Base-by-base conservation (phyloP, 139 green algal genomes). In the Coelastrella sp. region DNA sequence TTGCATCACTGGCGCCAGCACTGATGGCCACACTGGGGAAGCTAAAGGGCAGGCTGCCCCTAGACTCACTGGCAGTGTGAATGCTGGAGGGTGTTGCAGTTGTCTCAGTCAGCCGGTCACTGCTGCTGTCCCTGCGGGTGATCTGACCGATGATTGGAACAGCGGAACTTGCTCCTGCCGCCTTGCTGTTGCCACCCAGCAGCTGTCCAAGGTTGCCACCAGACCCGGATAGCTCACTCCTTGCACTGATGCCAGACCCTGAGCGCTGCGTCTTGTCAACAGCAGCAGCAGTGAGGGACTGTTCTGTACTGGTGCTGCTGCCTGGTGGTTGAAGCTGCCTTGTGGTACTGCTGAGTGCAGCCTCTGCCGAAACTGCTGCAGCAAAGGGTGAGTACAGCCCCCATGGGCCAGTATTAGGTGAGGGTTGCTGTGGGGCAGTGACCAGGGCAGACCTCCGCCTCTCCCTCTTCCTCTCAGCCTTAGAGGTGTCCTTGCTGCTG, bases 41-140 rank as follows among this genome's bases (percentile, higher is more conserved):
- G 65, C 82, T 87, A 15, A 87, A 79, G 4, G 65, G 65, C 17
- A 87, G 12, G 27, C 82, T 87, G 63, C 74, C 78, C 27, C 27
- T 25, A 3, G 65, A 65, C 82, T 87, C 65, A 65, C 82, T 87
- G 61, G 35, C 65, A n/a, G 82, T n/a, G 9, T 6, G 15, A 49
- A 87, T 68, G 65, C 82, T 87, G 82, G 63, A 79, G 82, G 10
- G 10, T 19, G 10, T 19, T 80, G 74, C 74, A n/a, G 24, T 58
- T 58, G 24, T 8, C 24, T 58, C 74, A 19, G 25, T 80, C 24
- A 59, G 25, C 24, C 25, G 74, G 19, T 80, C 68, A 24, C 68
- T 76, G 68, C 68, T 76, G 68, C 68, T 76, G 19, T 80, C 25
- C 74, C 74, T 80, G 74, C 74, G 19, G 8, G 24, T 58, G 12